Evolutionary conservation across 257 asterid species (phyloP).

Genomic region (Henckelia pumila): DNA sequence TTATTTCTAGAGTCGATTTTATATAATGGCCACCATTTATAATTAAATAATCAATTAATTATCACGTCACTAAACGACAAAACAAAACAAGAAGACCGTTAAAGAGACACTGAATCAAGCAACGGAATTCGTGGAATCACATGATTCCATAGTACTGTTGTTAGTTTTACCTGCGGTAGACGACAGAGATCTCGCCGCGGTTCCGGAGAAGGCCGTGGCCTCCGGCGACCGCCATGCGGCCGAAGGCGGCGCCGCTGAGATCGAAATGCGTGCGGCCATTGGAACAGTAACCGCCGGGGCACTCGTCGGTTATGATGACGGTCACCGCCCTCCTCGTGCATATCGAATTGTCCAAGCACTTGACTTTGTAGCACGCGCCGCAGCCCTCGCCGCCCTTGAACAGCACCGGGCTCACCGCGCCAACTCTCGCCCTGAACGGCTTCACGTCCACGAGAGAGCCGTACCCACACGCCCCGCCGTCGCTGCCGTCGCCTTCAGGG

Average conservation of each 20-base stretch:
- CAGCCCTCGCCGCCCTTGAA: conserved; percentile 92
- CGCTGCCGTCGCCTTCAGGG: conserved; percentile 97
- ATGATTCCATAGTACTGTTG: background rate
- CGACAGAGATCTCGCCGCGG: conserved; percentile 77
- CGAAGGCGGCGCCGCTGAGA: conserved; percentile 95
- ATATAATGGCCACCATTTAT: background rate
- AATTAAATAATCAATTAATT: background rate
- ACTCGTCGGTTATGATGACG: conserved; percentile 86
- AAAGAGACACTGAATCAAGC: conserved; percentile 7
- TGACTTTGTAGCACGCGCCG: conserved; percentile 92
- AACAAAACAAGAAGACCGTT: conserved; percentile 51
- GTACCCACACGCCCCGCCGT: conserved; percentile 96
- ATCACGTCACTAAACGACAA: conserved; percentile 37
- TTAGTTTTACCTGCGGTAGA: conserved; percentile 60
- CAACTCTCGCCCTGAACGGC: conserved; percentile 89
- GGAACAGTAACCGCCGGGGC: conserved; percentile 87
- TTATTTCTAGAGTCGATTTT: too few species aligned
- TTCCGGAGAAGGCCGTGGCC: conserved; percentile 67
- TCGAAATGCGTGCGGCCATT: conserved; percentile 67
- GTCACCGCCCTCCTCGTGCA: conserved; percentile 91
- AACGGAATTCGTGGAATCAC: conserved; percentile 9
- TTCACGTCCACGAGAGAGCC: conserved; percentile 91
- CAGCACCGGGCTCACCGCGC: conserved; percentile 92
- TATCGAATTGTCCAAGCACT: conserved; percentile 74
- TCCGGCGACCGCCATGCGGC: conserved; percentile 86